Base-by-base conservation (phyloP, 345 rosid species). In the Populus euphratica region DNA sequence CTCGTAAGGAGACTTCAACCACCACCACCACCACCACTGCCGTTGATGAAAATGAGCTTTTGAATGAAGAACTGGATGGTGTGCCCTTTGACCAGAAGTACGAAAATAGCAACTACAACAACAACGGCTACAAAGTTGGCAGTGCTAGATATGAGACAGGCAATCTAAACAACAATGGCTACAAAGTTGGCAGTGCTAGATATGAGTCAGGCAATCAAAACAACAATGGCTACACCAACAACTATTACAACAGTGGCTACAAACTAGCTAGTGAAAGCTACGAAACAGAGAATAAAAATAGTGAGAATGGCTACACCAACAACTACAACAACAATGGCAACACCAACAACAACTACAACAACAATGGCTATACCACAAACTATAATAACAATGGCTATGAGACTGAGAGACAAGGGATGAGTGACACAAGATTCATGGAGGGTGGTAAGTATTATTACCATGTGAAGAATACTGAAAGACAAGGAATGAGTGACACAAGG, bases 31-130 rank as follows among this genome's bases (percentile, higher is more conserved):
- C 84, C 31, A 71, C 77, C 36, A 76, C 88, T 59, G 27, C 73
- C 17, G 69, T 63, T 1, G 67, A 68, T 64, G 79, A 76, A 50
- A 83, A 86, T 2, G 81, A 82, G 17, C 78, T 79, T 18, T 11
- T 81, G 39, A 75, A 82, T 54, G 90, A 86, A 47, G 86, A 82
- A 43, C 84, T 90, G 62, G 84, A 79, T n/a, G 76, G 77, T 17
- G 80, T 78, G 25, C 88, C 76, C 80, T 70, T 54, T 8, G 59
- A 68, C 62, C 71, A 73, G 12, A 72, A 76, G 49, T 70, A 77
- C 18, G 75, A 70, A 44, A 52, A 31, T 75, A 83, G 50, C 75
- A 69, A 78, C 77, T 20, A 84, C 59, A 74, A 75, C 31, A 43
- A 78, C 59, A 56, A 72, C 31, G 70, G 56, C 31, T 16, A 70